These are phyloP conservation scores for Pyrenochaeta sp. DNA, from an alignment of 2,329 filamentous ascomycete genomes.

Conservation along the genomic window DNA sequence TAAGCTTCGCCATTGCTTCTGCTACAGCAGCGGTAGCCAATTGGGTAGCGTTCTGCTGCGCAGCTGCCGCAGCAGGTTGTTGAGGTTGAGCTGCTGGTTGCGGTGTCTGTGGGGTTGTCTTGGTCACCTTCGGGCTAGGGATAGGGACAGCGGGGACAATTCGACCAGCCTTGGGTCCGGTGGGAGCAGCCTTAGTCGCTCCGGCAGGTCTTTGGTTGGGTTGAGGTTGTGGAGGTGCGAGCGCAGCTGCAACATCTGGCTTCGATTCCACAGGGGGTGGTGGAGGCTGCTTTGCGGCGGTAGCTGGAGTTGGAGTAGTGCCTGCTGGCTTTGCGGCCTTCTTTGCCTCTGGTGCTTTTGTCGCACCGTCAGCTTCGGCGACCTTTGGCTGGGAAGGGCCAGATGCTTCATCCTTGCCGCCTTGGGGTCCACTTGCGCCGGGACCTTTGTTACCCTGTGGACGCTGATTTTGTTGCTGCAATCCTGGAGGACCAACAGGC, in stretches of 20 bases:
- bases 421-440: conserved; percentile 34
- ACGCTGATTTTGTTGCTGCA: conserved; percentile 50
- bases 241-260: conserved; percentile 66
- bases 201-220: conserved; percentile 42
- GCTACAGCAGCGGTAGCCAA: conserved; percentile 80
- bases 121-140: conserved; percentile 50
- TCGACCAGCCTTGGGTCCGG: conserved; percentile 58
- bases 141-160: conserved; percentile 73
- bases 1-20: conserved; percentile 77
- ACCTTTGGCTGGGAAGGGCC: conserved; percentile 41
- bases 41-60: conserved; percentile 70
- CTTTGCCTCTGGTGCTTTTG: conserved; percentile 64
- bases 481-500: conserved; percentile 64
- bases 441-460: conserved; percentile 48
- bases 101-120: conserved; percentile 48
- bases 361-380: conserved; percentile 55
- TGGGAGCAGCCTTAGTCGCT: conserved; percentile 47
- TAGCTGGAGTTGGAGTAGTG: conserved; percentile 48
- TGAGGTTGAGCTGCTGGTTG: conserved; percentile 48
- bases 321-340: conserved; percentile 51
- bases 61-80: conserved; percentile 31
- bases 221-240: conserved; percentile 57
- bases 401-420: conserved; percentile 37
- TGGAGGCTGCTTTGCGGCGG: conserved; percentile 59
- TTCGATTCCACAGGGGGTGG: conserved; percentile 74